Evolutionary conservation across 306 rosid species (phyloP).

Genomic region (Vigna angularis): DNA sequence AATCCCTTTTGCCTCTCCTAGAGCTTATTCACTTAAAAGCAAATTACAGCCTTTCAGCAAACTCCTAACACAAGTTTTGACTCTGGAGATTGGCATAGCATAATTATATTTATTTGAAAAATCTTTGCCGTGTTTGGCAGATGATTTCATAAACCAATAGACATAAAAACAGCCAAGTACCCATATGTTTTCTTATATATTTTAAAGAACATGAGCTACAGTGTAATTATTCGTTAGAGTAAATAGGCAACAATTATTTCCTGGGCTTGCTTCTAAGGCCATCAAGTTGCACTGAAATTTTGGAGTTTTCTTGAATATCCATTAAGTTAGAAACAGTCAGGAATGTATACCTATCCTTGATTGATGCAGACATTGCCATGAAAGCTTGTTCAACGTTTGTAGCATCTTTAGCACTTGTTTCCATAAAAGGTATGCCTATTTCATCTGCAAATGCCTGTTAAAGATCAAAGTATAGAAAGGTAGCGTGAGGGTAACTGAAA

Average conservation of each 20-base stretch:
- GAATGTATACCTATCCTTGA: conserved; percentile 51
- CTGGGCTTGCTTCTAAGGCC: background rate
- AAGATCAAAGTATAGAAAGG: background rate
- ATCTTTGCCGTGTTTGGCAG: background rate
- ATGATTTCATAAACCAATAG: background rate
- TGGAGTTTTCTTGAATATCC: conserved; percentile 2
- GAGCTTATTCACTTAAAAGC: background rate
- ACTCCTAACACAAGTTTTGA: background rate
- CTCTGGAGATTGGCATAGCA: background rate
- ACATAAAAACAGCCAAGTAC: background rate
- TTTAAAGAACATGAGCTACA: background rate
- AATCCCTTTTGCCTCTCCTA: background rate
- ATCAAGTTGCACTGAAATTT: background rate
- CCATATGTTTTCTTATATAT: background rate
- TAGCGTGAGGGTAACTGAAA: background rate
- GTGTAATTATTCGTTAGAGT: background rate
- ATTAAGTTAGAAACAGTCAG: background rate
- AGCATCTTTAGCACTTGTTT: conserved; percentile 62
- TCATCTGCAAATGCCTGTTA: conserved; percentile 60
- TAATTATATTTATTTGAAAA: background rate
- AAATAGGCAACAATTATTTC: background rate
- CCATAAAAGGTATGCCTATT: conserved; percentile 62
- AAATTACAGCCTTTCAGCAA: background rate
- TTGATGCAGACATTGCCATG: conserved; percentile 61
- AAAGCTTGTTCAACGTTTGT: conserved; percentile 63